A percentile compares a stretch with the other conserved stretches of the same genome.
These are phyloP conservation scores for Thozetella sp. DNA, from an alignment of 495 filamentous ascomycete species.

Conservation along the genomic window DNA sequence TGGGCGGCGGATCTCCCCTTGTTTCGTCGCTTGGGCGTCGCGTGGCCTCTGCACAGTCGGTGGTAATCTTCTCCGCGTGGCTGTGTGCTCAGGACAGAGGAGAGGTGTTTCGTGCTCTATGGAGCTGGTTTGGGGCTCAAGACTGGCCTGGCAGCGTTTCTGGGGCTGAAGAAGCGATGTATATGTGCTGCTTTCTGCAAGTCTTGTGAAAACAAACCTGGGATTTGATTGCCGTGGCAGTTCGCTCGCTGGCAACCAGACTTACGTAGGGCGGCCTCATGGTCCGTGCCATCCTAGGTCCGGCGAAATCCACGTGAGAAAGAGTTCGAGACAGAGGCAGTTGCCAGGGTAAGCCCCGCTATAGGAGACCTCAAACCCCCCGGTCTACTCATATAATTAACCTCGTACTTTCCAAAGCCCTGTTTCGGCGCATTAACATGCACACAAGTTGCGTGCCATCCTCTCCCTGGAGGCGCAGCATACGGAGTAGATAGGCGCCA, in stretches of 20 bases:
- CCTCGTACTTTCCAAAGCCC: no score
- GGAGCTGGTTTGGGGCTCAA: no score
- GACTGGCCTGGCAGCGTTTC: background rate
- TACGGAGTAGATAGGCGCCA: no score
- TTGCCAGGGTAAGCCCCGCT: background rate
- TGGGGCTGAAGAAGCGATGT: background rate
- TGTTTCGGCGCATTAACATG: no score
- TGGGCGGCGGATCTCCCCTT: background rate
- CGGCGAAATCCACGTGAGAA: background rate
- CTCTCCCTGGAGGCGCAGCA: no score
- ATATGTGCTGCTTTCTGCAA: background rate
- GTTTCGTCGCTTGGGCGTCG: background rate
- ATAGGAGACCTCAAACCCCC: no score
- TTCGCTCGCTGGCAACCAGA: background rate
- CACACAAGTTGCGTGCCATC: no score
- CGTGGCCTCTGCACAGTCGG: constrained; percentile 1
- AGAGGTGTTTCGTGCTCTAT: background rate
- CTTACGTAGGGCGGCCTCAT: constrained; percentile 1
- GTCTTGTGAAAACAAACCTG: background rate
- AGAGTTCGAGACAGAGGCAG: no score
- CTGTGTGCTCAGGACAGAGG: background rate
- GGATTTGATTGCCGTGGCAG: background rate
- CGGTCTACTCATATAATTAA: no score
- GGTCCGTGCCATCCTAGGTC: background rate
- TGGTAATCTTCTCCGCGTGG: background rate